Base-by-base conservation (phyloP, 1,139 yeast species). In the Suhomyces guaymorum region DNA sequence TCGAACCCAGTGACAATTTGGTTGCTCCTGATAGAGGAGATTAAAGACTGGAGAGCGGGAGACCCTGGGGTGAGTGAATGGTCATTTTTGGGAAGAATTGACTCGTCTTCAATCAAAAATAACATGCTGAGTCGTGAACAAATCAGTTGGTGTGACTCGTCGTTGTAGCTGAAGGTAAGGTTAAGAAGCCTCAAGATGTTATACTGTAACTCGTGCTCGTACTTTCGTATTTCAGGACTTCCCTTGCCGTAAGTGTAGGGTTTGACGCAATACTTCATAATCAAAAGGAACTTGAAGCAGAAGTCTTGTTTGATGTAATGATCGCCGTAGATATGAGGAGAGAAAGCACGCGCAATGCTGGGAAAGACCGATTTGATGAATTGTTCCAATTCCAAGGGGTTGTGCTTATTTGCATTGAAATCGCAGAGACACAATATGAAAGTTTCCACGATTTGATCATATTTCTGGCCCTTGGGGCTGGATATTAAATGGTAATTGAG, bases 351-450 rank as follows among this genome's bases (percentile, higher is more conserved):
- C 8, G 30, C 35, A 14, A 44, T 26, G 7, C 24, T 11, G 9
- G 48, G 50, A 19, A 47, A 41, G 15, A 46, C 43, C 9, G 38
- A 26, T 7, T 18, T 26, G 8, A 44, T 30, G 24, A 45, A 40
- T 10, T 23, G 32, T 7, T 32, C 26, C 27, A 46, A 37, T 5
- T 36, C 38, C 12, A 26, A 23, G 7, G 24, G 32, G 11, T 40
- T 40, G 25, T 32, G 14, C 20, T 43, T 37, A 30, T 43, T 43
- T 15, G 36, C 34, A 24, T 44, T 41, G 38, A 42, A 46, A 23
- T 48, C 52, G 28, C 39, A 27, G 17, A 44, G 16, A 1, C 37
- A 37, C 16, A 42, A 35, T 8, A 48, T 30, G 26, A 48, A 46
- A 15, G 36, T 14, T 20, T 38, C 41, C 4, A 34, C 12, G 5